These are phyloP conservation scores for Ogataea methylovora DNA, from an alignment of 805 yeast genomes.

Conservation along the genomic window DNA sequence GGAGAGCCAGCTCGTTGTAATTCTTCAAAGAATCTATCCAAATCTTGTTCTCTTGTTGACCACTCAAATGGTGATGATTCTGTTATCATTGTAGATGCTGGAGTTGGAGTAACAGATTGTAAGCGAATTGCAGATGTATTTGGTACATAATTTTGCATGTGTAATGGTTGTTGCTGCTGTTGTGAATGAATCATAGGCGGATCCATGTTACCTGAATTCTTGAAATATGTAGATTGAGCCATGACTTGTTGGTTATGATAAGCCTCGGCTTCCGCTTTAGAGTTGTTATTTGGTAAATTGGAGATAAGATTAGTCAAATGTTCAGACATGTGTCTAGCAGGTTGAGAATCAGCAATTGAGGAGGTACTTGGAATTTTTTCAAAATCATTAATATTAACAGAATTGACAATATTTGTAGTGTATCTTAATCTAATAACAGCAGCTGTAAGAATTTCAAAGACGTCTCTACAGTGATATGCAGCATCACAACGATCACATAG, in stretches of 20 bases:
- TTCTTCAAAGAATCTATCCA: constrained; percentile 43
- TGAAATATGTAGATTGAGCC: not conserved
- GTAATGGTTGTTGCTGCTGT: constrained; percentile 2
- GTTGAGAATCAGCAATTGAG: constrained; percentile 21
- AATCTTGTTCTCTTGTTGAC: constrained; percentile 27
- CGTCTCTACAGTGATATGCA: constrained; percentile 62
- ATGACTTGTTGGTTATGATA: not conserved
- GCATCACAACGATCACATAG: constrained; percentile 71
- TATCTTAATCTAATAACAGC: constrained; percentile 61
- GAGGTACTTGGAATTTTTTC: constrained; percentile 21
- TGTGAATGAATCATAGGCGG: not conserved
- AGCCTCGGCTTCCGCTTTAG: not conserved
- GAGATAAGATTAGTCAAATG: constrained; percentile 33
- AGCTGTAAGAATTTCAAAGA: constrained; percentile 62
- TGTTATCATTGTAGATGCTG: constrained; percentile 1
- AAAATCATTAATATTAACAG: constrained; percentile 10
- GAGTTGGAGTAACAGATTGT: not conserved
- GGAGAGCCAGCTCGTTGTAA: constrained; percentile 28
- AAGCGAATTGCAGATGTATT: not conserved
- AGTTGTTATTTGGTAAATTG: constrained; percentile 16
- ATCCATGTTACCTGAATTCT: too few species aligned
- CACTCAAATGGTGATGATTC: constrained; percentile 22
- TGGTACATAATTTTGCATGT: too few species aligned
- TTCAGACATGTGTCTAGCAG: constrained; percentile 29
- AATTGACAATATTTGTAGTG: constrained; percentile 22